Evolutionary conservation across 1,139 yeast genomes (phyloP), one percentile per base, ranked within the genome.

Genomic region (Pichia norvegensis): DNA sequence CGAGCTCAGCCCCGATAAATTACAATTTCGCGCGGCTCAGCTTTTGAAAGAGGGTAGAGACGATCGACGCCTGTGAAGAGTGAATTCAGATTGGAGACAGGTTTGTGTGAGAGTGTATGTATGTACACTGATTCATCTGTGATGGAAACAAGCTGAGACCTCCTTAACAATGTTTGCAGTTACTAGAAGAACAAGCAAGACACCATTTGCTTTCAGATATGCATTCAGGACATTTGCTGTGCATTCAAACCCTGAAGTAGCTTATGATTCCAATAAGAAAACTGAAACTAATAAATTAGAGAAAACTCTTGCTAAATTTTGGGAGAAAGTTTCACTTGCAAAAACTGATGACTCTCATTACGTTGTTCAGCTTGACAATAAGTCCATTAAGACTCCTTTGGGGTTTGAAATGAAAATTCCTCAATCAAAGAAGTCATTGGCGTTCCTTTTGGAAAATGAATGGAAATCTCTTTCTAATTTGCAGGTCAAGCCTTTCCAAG

Each of bases 361-460:
- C 41, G 55, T 54, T 29, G 70, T 92, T 27, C 79, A 79, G 50
- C 67, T 92, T 40, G 97, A 86, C 57, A 72, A 76, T 0, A 85
- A 83, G 61, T 75, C 95, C 0, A 68, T 92, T 52, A 82, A 81
- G 60, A 90, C 98, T 0, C 96, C 97, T 0, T 66, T 81, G 44
- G 97, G 97, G 1, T 73, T 79, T 60, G 74, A 78, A 14, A 64
- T 92, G 48, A 67, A 77, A 2, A 66, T 94, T 17, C 95, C 96
- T 1, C 60, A 64, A 31, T 53, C 67, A 17, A 83, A 85, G 60
- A 68, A 73, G 40, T 65, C 76, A 21, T 68, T 92, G 53, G 96
- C 97, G 0, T 72, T 80, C 55, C 66, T 90, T 59, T 69, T 94
- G 37, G 80, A 80, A 38, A 88, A 87, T 59, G 99, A 92, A 67